Evolutionary conservation across 257 asterid genomes (phyloP).

Genomic region (Capsicum rhomboideum): DNA sequence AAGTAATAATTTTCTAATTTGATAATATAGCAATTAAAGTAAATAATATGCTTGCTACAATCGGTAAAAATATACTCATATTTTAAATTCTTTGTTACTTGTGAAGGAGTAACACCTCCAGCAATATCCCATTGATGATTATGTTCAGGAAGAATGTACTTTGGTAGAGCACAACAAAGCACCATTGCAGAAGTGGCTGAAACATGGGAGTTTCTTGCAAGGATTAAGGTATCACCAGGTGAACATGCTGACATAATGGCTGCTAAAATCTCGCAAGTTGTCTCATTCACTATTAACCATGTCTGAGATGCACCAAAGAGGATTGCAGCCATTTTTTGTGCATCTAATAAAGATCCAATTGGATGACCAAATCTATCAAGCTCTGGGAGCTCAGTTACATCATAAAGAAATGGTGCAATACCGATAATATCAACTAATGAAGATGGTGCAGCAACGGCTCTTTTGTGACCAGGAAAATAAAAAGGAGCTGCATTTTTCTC

Average conservation of each 20-base stretch:
- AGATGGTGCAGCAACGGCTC: slow-evolving; percentile 74
- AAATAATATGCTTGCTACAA: no score
- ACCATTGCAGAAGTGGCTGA: slow-evolving; percentile 77
- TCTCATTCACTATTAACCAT: slow-evolving; percentile 87
- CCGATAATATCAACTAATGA: slow-evolving; percentile 52
- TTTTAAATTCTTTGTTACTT: slow-evolving; percentile 30
- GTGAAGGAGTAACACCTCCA: slow-evolving; percentile 59
- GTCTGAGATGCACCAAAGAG: slow-evolving; percentile 84
- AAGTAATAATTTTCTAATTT: no score
- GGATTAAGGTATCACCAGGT: slow-evolving; percentile 58
- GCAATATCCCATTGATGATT: slow-evolving; percentile 62
- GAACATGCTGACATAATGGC: slow-evolving; percentile 68
- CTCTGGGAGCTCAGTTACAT: slow-evolving; percentile 74
- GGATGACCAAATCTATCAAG: slow-evolving; percentile 65
- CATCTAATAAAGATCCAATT: slow-evolving; percentile 65
- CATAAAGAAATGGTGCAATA: slow-evolving; percentile 47
- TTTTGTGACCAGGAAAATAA: slow-evolving; percentile 82
- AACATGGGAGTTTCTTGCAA: slow-evolving; percentile 69
- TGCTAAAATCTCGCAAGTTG: slow-evolving; percentile 77
- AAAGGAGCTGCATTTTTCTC: slow-evolving; percentile 53
- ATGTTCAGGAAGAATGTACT: slow-evolving; percentile 55
- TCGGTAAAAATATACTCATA: no score
- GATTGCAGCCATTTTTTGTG: slow-evolving; percentile 59
- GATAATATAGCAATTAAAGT: no score
- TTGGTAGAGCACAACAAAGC: slow-evolving; percentile 60